Conservation (phyloP, 306 rosid genomes). For the Inga oerstediana region DNA sequence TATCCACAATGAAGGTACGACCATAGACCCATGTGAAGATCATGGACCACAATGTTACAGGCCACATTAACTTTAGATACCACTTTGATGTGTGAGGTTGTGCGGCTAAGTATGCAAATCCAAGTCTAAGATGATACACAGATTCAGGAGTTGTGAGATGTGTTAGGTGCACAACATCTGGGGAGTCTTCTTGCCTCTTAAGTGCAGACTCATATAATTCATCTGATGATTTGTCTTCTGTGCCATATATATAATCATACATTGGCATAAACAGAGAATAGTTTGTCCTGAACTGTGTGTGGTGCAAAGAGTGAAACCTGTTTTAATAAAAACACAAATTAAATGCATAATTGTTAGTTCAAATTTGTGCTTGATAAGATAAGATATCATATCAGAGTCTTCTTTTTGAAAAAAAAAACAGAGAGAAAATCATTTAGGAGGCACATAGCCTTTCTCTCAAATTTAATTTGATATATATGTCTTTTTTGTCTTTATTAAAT, state of each 20-base stretch:
- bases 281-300: constrained; percentile 36
- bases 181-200: constrained; percentile 33
- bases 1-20: constrained; percentile 50
- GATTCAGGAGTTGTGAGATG: constrained; percentile 55
- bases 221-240: constrained; percentile 44
- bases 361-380: not conserved
- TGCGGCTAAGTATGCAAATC: constrained; percentile 62
- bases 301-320: constrained; percentile 20
- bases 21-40: constrained; percentile 41
- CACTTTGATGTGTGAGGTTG: constrained; percentile 54
- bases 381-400: not conserved
- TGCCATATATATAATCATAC: constrained; percentile 47
- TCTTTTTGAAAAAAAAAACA: not conserved
- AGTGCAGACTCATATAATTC: constrained; percentile 33
- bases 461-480: no score
- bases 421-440: no score
- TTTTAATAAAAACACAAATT: not conserved
- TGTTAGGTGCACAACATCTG: constrained; percentile 46
- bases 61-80: constrained; percentile 67
- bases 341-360: not conserved
- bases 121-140: constrained; percentile 49
- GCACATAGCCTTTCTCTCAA: no score
- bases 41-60: constrained; percentile 54
- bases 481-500: no score
- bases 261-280: constrained; percentile 55